Evolutionary conservation across 2,329 filamentous ascomycete genomes (phyloP).

Genomic region (Catunica adiposa): DNA sequence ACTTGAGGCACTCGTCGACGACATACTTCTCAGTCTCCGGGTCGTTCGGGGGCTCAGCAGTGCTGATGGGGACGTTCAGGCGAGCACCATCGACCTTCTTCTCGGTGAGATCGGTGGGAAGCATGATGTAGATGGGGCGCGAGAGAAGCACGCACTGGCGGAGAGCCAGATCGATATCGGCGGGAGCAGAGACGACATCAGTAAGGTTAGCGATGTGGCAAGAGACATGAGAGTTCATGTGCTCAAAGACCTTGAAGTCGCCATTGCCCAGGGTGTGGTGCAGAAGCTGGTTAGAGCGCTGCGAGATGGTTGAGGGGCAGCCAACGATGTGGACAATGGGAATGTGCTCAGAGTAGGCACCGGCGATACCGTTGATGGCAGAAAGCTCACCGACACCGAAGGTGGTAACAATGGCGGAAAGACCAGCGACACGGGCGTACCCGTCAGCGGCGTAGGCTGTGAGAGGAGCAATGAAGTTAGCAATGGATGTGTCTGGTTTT

Average conservation of each 20-base stretch:
- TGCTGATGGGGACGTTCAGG: slow-evolving; percentile 53
- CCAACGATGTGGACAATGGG: slow-evolving; percentile 54
- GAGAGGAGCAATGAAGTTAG: slow-evolving; percentile 16
- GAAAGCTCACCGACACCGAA: slow-evolving; percentile 64
- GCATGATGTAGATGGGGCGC: slow-evolving; percentile 66
- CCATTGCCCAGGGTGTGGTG: slow-evolving; percentile 62
- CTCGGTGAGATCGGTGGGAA: slow-evolving; percentile 66
- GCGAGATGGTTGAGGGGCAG: slow-evolving; percentile 32
- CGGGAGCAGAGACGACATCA: slow-evolving; percentile 51
- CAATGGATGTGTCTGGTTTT: not conserved
- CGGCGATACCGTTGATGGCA: slow-evolving; percentile 55
- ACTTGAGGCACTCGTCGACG: slow-evolving; percentile 61
- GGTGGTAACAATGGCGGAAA: slow-evolving; percentile 55
- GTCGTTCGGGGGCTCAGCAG: slow-evolving; percentile 48
- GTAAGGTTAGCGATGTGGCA: slow-evolving; percentile 55
- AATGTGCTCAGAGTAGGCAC: slow-evolving; percentile 57
- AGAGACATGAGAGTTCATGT: slow-evolving; percentile 60
- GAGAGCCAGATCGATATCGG: slow-evolving; percentile 62
- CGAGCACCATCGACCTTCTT: slow-evolving; percentile 59
- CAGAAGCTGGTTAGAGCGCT: slow-evolving; percentile 32
- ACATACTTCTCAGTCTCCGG: slow-evolving; percentile 61
- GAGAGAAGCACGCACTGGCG: slow-evolving; percentile 57
- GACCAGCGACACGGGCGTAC: slow-evolving; percentile 56
- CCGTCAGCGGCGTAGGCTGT: slow-evolving; percentile 64
- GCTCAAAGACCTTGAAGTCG: slow-evolving; percentile 66